phyloP scores from a whole-genome alignment of 306 rosid genomes.

The Prunus davidiana region DNA sequence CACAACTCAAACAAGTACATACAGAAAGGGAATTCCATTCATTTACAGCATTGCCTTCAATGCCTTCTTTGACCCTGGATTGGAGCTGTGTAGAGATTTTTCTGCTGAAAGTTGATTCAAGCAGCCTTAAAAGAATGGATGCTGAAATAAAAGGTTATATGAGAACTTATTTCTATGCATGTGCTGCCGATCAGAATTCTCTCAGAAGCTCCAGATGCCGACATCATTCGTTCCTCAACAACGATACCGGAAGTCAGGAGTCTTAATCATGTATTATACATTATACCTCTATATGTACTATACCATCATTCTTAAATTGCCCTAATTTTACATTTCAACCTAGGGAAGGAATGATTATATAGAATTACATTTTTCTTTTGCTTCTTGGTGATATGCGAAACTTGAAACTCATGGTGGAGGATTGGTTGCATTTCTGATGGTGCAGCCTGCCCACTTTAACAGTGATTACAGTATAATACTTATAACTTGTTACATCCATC shows the following conservation, averaged over 20 bases:
- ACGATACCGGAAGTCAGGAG: not conserved
- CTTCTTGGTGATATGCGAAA: not conserved
- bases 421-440: not conserved
- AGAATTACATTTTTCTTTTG: not conserved
- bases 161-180: not conserved
- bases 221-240: not conserved
- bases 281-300: not conserved
- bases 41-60: not conserved
- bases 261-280: not conserved
- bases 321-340: not conserved
- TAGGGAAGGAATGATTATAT: not conserved
- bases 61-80: not conserved
- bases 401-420: not conserved
- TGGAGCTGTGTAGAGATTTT: not conserved
- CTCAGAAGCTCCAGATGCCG: not conserved
- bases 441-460: not conserved
- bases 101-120: constrained; percentile 23
- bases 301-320: not conserved
- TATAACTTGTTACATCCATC: too few relatives aligned
- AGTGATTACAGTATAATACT: not conserved
- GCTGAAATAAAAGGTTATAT: constrained; percentile 5
- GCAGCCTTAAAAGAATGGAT: constrained; percentile 17
- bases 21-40: constrained; percentile 6
- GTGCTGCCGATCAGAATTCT: constrained; percentile 18
- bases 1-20: constrained; percentile 3